Evolutionary conservation across 305 asterid species (phyloP).

Genomic region (Fraxinus sp.): DNA sequence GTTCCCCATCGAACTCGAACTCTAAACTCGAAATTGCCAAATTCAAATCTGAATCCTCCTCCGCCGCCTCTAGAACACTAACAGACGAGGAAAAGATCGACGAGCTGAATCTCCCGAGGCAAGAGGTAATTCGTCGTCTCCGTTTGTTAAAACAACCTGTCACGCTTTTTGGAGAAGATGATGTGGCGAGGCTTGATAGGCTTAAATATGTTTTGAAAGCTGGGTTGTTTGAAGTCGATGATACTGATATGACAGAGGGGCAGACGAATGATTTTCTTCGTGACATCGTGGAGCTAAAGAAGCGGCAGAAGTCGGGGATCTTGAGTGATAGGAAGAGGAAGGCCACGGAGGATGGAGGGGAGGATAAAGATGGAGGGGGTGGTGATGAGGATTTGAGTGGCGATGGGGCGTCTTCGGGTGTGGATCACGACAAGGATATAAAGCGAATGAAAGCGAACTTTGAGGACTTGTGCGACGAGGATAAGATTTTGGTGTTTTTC

Average conservation of each 20-base stretch:
- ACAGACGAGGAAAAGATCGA: conserved; percentile 70
- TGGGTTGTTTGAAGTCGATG: conserved; percentile 83
- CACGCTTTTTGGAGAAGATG: conserved; percentile 89
- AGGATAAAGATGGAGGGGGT: conserved; percentile 77
- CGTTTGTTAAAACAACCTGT: conserved; percentile 81
- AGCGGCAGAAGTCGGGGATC: conserved; percentile 83
- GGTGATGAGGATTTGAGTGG: conserved; percentile 80
- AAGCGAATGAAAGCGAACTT: conserved; percentile 78
- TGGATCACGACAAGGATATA: conserved; percentile 73
- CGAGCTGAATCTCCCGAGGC: conserved; percentile 57
- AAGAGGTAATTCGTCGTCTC: conserved; percentile 83
- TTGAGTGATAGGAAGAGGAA: conserved; percentile 78
- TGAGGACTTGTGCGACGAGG: conserved; percentile 82
- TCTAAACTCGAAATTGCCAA: conserved; percentile 45
- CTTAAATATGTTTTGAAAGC: conserved; percentile 69
- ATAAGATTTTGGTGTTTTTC: conserved; percentile 87
- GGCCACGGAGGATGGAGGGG: conserved; percentile 53
- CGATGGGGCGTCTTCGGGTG: conserved; percentile 65
- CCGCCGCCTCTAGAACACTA: conserved; percentile 48
- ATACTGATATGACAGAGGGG: conserved; percentile 93
- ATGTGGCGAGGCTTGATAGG: conserved; percentile 74
- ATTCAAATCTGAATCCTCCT: conserved; percentile 56
- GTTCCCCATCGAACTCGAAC: conserved; percentile 43
- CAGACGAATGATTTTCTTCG: conserved; percentile 88
- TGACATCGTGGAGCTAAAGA: conserved; percentile 84